phyloP scores from a whole-genome alignment of 192 early-diverging fungal species.

The Coemansia umbellata region DNA sequence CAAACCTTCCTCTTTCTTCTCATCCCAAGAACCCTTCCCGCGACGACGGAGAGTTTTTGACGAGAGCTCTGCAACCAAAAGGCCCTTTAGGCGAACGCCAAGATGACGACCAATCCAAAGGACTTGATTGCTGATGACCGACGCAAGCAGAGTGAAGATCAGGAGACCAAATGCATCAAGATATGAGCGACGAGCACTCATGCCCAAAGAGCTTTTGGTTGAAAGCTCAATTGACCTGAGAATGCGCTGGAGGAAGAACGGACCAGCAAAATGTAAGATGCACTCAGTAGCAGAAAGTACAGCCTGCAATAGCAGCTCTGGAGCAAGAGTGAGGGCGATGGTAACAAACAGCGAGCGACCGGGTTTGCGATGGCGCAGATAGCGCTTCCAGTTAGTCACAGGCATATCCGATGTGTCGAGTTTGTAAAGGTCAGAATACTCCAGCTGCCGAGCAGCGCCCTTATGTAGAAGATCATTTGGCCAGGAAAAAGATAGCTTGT shows the following conservation, averaged over 20 bases:
- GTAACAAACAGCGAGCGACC: constrained; percentile 35
- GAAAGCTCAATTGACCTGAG: constrained; percentile 52
- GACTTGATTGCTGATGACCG: constrained; percentile 50
- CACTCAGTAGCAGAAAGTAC: constrained; percentile 22
- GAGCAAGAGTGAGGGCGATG: constrained; percentile 33
- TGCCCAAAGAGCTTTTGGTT: background rate
- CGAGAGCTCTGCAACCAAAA: constrained; percentile 64
- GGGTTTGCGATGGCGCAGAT: constrained; percentile 12
- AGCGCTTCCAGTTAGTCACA: constrained; percentile 31
- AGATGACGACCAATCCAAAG: constrained; percentile 66
- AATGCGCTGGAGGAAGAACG: constrained; percentile 59
- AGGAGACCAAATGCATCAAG: constrained; percentile 61
- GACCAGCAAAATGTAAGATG: constrained; percentile 46
- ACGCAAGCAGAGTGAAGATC: constrained; percentile 35
- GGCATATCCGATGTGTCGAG: constrained; percentile 54
- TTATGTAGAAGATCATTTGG: constrained; percentile 56
- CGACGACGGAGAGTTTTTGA: constrained; percentile 61
- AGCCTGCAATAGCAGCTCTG: constrained; percentile 46
- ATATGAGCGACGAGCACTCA: constrained; percentile 41
- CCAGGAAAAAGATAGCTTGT: constrained; percentile 55
- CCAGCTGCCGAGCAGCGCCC: constrained; percentile 54
- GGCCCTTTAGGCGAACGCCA: constrained; percentile 57
- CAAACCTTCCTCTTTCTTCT: background rate
- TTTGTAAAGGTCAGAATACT: constrained; percentile 57
- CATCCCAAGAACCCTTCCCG: constrained; percentile 51